Conservation (phyloP, 257 asterid genomes). For the Primulina eburnea region DNA sequence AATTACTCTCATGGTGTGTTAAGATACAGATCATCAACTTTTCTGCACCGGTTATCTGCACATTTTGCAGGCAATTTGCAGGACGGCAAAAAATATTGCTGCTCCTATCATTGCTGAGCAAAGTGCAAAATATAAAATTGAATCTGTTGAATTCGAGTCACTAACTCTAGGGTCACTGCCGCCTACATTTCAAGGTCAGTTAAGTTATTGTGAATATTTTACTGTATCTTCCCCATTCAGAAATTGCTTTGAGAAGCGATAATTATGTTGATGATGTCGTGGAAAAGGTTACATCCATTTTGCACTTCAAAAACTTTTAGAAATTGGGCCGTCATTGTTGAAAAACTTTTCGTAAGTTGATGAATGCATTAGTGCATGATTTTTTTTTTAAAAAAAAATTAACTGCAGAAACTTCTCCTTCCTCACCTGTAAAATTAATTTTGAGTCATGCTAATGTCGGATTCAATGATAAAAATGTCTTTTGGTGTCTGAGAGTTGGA, state of each 20-base stretch:
- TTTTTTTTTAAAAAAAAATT: too few relatives aligned
- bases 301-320: too few relatives aligned
- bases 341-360: not conserved
- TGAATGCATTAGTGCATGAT: not conserved
- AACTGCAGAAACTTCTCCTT: too few relatives aligned
- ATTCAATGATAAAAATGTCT: not conserved
- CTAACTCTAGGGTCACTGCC: slow-evolving; percentile 59
- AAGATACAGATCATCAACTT: not conserved
- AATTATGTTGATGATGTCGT: too few relatives aligned
- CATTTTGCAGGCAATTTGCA: slow-evolving; percentile 56
- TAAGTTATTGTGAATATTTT: not conserved
- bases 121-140: slow-evolving; percentile 64
- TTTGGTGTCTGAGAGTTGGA: not conserved
- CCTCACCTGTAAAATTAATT: too few relatives aligned
- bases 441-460: not conserved
- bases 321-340: too few relatives aligned
- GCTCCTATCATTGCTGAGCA: slow-evolving; percentile 60
- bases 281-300: not conserved
- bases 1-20: slow-evolving; percentile 10
- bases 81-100: slow-evolving; percentile 58
- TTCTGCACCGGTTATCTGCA: slow-evolving; percentile 6
- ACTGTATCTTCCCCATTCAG: not conserved
- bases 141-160: slow-evolving; percentile 55
- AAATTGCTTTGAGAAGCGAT: not conserved
- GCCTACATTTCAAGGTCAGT: slow-evolving; percentile 62